A percentile compares a stretch with the other conserved stretches of the same genome.
Conservation (phyloP, 129 eudicot species). For the Flaveria brownii region DNA sequence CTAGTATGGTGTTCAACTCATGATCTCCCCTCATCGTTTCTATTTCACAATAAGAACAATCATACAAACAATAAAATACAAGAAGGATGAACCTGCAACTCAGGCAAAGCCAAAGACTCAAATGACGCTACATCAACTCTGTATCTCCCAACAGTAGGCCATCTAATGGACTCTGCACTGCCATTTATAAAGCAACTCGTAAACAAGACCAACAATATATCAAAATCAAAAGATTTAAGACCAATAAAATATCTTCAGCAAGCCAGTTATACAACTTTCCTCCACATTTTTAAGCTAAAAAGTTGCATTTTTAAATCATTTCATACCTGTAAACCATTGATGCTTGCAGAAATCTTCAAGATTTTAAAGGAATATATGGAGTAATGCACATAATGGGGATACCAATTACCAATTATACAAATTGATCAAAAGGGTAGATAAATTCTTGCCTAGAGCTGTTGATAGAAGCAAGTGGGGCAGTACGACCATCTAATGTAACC, state of each 20-base stretch:
- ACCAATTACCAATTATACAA: not conserved
- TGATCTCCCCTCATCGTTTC: not conserved
- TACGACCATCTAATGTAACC: conserved; percentile 69
- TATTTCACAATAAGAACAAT: not conserved
- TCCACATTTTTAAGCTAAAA: not conserved
- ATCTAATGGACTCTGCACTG: conserved; percentile 71
- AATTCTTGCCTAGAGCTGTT: conserved; percentile 40
- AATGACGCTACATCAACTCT: conserved; percentile 78
- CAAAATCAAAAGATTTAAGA: not conserved
- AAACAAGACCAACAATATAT: not conserved
- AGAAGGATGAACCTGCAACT: conserved; percentile 63
- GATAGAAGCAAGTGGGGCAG: conserved; percentile 64
- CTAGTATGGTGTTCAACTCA: not conserved
- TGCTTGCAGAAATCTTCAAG: not conserved
- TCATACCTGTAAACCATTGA: not conserved
- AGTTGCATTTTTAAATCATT: not conserved
- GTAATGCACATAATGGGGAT: not conserved
- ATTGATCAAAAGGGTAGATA: not conserved
- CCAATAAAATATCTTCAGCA: not conserved
- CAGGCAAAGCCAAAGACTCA: conserved; percentile 85
- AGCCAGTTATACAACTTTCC: not conserved
- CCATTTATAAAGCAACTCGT: conserved; percentile 22
- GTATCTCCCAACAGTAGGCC: conserved; percentile 90
- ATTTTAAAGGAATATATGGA: not conserved
- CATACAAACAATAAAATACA: not conserved